These are phyloP conservation scores for Phytophthora pluvialis DNA, from an alignment of 352 stramenopile genomes.

Conservation along the genomic window DNA sequence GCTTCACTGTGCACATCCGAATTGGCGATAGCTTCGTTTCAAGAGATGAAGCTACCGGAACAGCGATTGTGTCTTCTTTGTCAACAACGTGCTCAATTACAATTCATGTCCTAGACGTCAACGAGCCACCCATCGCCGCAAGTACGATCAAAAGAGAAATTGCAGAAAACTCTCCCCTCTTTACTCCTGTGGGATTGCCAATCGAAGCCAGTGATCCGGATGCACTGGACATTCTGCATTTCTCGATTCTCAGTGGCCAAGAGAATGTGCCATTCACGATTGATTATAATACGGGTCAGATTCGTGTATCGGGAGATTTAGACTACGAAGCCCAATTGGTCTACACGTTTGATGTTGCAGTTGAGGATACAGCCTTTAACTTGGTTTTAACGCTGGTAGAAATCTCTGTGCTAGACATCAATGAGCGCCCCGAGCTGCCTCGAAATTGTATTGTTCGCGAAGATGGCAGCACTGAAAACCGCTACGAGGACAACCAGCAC, in stretches of 20 bases:
- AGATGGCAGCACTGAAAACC: slow-evolving; percentile 36
- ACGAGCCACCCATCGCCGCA: slow-evolving; percentile 51
- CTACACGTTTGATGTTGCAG: slow-evolving; percentile 36
- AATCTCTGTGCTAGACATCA: slow-evolving; percentile 50
- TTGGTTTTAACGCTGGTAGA: slow-evolving; percentile 26
- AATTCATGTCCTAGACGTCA: slow-evolving; percentile 50
- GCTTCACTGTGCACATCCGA: slow-evolving; percentile 10
- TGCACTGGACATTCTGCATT: slow-evolving; percentile 18
- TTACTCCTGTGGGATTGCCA: slow-evolving; percentile 12
- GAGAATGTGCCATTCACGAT: slow-evolving; percentile 46
- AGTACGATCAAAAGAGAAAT: slow-evolving; percentile 30
- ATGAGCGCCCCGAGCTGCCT: slow-evolving; percentile 47
- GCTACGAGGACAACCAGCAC: slow-evolving; percentile 54
- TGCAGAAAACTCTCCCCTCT: slow-evolving; percentile 43
- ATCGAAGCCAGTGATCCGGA: slow-evolving; percentile 32
- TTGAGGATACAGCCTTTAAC: slow-evolving; percentile 23
- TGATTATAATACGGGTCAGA: slow-evolving; percentile 42
- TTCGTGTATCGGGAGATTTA: slow-evolving; percentile 34
- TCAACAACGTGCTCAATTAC: slow-evolving; percentile 42
- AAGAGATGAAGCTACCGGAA: slow-evolving; percentile 11
- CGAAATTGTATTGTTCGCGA: slow-evolving; percentile 60
- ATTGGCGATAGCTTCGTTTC: slow-evolving; percentile 33
- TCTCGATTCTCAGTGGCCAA: slow-evolving; percentile 3
- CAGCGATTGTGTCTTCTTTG: slow-evolving; percentile 43
- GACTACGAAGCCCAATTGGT: slow-evolving; percentile 37